Base-by-base conservation (phyloP, 495 filamentous ascomycete genomes). In the Aeminium ludgeri region DNA sequence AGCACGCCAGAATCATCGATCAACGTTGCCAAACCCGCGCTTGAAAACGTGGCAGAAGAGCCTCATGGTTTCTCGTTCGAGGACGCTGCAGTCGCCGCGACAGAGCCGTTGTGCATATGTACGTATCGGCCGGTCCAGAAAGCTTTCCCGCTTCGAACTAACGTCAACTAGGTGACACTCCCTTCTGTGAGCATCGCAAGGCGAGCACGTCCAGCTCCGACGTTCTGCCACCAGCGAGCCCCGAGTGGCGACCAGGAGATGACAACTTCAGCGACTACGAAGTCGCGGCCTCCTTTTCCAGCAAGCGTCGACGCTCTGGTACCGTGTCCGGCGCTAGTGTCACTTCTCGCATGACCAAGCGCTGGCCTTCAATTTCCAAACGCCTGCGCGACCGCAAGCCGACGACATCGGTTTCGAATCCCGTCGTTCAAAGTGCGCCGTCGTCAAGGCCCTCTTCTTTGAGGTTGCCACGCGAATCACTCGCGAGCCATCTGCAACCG, bases 331-430 rank as follows among this genome's bases (percentile, higher is more conserved):
- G 31, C 20, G 15, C 43, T 29, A 27, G 13, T 29, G 67, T 82
- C 40, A 67, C 82, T 19, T 70, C 74, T 25, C 71, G 79, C 30
- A 60, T 87, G 43, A 72, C 77, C 34, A 75, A 74, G 2, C 70
- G 73, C 39, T 77, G 89, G 41, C 78, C 81, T 2, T 84, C 77
- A 27, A 66, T 89, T 36, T 72, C 78, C 0, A 72, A 70, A 15
- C 76, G 74, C 54, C 75, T 72, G 64, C 70, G 66, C 31, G 65
- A 72, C 13, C 51, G 51, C 20, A 59, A 74, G 66, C 32, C 33
- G 10, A 38, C 36, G 1, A 42, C 65, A 60, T 25, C 61, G 60
- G 2, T 65, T 58, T 27, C 65, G 55, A 38, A 30, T 60, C 56
- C 40, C 65, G 63, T 37, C 64, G 63, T 54, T 54, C 46, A 42